Base-by-base conservation (phyloP, 768 basidiomycete genomes). In the Galerina sulciceps region DNA sequence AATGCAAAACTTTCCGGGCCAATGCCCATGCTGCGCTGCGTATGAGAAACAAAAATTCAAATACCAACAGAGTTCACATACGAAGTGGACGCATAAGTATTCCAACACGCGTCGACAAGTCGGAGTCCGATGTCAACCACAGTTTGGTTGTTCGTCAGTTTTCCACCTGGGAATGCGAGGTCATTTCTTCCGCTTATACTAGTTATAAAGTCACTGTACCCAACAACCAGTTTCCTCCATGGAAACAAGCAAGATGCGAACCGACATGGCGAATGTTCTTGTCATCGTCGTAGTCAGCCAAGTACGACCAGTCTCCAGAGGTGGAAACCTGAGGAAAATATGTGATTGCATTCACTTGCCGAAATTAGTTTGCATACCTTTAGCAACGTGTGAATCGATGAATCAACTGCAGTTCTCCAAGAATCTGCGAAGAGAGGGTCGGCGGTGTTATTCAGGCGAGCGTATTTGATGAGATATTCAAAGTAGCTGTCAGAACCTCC, bases 401-500 rank as follows among this genome's bases (percentile, higher is more conserved):
- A 84, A 68, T 91, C 88, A 10, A 86, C 87, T 0, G 90, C 90
- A 0, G 85, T 81, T 36, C 73, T 70, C 90, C 90, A 92, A 0
- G 85, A 79, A 60, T 89, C 79, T 11, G 80, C 81, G 58, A 84
- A 90, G 17, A 85, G 64, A 45, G 79, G 74, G 68, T 91, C 82
- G 53, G 82, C 61, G 11, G 86, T 86, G 71, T 89, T 89, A 15
- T 84, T 83, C 17, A 90, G 74, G 18, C 88, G 86, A 6, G 90
- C 74, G 56, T 77, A 83, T 65, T 91, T 91, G 77, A 90, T 84
- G 55, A 90, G 76, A 64, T 91, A 90, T 67, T 91, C 90, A 59
- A 88, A 86, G 71, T 85, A 91, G 57, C 87, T 89, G 70, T 91
- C 90, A 0, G 84, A 85, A 23, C 87, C 88, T 45, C 85, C 90